Evolutionary conservation across 139 green algal species (phyloP).

Genomic region (Chlorella sp.): DNA sequence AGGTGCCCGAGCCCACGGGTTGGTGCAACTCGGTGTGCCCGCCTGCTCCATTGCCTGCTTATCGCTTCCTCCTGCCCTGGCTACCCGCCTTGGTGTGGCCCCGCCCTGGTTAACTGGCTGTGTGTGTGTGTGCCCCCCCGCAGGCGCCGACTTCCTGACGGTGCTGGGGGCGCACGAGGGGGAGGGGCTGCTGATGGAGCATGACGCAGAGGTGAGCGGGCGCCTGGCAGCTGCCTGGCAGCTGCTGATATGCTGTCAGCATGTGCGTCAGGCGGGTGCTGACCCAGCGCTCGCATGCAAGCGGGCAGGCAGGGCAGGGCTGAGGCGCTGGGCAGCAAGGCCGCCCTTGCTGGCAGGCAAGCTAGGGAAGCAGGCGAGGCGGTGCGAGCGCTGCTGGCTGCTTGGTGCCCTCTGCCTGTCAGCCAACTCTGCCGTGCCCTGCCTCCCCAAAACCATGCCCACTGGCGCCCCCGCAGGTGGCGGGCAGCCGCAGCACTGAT

Average conservation of each 20-base stretch:
- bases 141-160: constrained; percentile 75
- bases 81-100: background rate
- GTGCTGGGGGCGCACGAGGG: constrained; percentile 80
- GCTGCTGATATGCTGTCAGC: background rate
- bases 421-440: too few species aligned
- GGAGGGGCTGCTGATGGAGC: constrained; percentile 75
- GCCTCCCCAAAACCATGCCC: background rate
- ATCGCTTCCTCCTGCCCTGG: background rate
- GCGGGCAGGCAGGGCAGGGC: too few species aligned
- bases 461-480: constrained; percentile 38
- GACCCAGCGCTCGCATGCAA: too few species aligned
- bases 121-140: constrained; percentile 44
- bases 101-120: too few species aligned
- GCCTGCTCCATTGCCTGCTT: too few species aligned
- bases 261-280: background rate
- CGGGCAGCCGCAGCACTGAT: constrained; percentile 47
- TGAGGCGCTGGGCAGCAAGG: too few species aligned
- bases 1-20: too few species aligned
- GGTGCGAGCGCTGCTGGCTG: too few species aligned
- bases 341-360: too few species aligned
- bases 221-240: background rate
- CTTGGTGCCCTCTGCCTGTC: too few species aligned
- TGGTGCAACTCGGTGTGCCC: background rate
- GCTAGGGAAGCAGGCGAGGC: too few species aligned
- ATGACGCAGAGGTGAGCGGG: constrained; percentile 33